Evolutionary conservation across 768 basidiomycete genomes (phyloP), one percentile per base, ranked within the genome.

Genomic region (Kwoniella europaea): DNA sequence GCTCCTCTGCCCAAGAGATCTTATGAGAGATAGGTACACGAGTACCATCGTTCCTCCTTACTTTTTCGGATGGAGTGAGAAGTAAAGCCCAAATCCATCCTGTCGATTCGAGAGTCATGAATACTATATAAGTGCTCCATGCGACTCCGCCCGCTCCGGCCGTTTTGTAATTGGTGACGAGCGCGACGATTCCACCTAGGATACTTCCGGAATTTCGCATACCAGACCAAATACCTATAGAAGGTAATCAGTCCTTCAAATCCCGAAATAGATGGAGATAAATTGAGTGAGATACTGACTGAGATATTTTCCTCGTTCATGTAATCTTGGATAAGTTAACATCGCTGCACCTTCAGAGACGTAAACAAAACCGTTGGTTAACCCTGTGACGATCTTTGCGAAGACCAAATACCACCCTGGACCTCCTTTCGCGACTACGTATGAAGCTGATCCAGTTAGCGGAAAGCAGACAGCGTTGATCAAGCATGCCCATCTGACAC

Each of bases 401-500:
- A 50, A 50, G 13, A 50, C 46, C 1, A 50, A 6, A 4, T 50
- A 50, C 46, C 46, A 50, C 18, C 46, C 46, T 15, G 46, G 46
- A 15, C 46, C 46, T 15, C 46, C 46, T 50, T 50, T 50, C 13
- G 46, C 46, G 18, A 50, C 12, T 29, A 63, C 54, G 62, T 75
- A 75, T 46, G 72, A 75, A 2, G 53, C 53, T 13, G 68, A 42
- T 12, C 74, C 74, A 29, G 63, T 22, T 13, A 75, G 46, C 12
- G 65, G 62, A 41, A 70, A 63, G 7, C 41, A 22, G 10, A 56
- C 50, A 42, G 68, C 71, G 13, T 58, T 59, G 60, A 75, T 75
- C 56, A 75, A 35, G 35, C 68, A 71, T 6, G 74, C 60, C 71
- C 71, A 75, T 46, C 67, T 69, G 50, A 71, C 73, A 12, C 74